A percentile compares a stretch with the other conserved stretches of the same genome.
Evolutionary conservation across 805 yeast species (phyloP).

Genomic region (Debaryomyces maramus): DNA sequence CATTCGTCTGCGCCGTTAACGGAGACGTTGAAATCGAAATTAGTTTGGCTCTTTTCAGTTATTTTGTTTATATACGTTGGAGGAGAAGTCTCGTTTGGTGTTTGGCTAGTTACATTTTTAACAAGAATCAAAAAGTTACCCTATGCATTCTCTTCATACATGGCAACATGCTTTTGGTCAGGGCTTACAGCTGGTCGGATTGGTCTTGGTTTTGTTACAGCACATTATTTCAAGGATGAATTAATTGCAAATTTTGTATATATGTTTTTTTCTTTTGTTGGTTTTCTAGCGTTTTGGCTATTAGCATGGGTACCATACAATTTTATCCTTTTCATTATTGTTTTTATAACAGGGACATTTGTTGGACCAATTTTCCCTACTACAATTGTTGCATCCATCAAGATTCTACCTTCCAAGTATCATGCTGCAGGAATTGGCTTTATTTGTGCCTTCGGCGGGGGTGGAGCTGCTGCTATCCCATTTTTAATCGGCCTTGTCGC

Average conservation of each 20-base stretch:
- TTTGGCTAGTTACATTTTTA: constrained; percentile 52
- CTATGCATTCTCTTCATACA: constrained; percentile 42
- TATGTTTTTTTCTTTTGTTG: constrained; percentile 29
- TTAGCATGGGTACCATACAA: constrained; percentile 26
- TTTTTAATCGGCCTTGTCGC: constrained; percentile 57
- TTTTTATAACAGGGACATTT: constrained; percentile 45
- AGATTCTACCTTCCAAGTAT: constrained; percentile 56
- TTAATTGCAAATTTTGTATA: constrained; percentile 45
- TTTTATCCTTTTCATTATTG: constrained; percentile 33
- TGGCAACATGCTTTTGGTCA: constrained; percentile 53
- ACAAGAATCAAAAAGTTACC: constrained; percentile 37
- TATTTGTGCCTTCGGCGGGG: constrained; percentile 77
- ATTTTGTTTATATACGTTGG: constrained; percentile 52
- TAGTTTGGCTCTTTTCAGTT: constrained; percentile 42
- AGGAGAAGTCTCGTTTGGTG: constrained; percentile 52
- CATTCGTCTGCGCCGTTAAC: constrained; percentile 23
- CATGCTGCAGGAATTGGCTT: constrained; percentile 72
- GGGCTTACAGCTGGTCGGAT: constrained; percentile 52
- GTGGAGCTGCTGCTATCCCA: constrained; percentile 79
- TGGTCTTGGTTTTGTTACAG: constrained; percentile 53
- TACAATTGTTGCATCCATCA: constrained; percentile 62
- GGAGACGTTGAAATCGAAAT: constrained; percentile 32
- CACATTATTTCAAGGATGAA: constrained; percentile 47
- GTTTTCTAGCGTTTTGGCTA: constrained; percentile 29
- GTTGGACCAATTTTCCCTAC: constrained; percentile 67